Percentiles rank a stretch among this genome's conserved stretches.
Evolutionary conservation across 352 stramenopile genomes (phyloP).

Genomic region (Globisporangium sylvaticum): DNA sequence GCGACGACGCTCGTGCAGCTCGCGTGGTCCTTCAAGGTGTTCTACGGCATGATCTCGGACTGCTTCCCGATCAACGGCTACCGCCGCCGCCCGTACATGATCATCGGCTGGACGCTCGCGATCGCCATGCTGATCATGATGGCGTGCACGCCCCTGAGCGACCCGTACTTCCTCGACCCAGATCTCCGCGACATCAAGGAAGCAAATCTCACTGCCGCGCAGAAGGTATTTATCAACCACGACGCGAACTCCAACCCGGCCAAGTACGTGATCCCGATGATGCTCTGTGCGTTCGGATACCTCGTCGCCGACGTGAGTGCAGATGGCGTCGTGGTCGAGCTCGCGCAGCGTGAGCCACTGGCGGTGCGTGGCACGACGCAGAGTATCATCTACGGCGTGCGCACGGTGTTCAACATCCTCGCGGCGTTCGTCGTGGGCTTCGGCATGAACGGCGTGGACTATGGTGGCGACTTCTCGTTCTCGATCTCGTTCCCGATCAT

Average conservation of each 20-base stretch:
- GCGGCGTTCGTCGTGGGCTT: conserved; percentile 30
- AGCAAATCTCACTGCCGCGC: conserved; percentile 21
- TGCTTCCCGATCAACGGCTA: conserved; percentile 42
- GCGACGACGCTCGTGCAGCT: conserved; percentile 20
- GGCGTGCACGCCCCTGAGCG: conserved; percentile 30
- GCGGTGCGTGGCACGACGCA: conserved; percentile 29
- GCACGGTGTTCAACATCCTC: conserved; percentile 33
- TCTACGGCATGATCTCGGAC: conserved; percentile 59
- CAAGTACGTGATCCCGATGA: conserved; percentile 32
- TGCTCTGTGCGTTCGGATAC: conserved; percentile 38
- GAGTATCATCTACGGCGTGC: conserved; percentile 38
- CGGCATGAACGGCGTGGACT: conserved; percentile 30
- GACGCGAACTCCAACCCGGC: conserved; percentile 19
- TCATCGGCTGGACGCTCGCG: conserved; percentile 40
- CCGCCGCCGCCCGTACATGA: conserved; percentile 28
- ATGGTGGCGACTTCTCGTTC: conserved; percentile 34
- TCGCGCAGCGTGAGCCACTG: conserved; percentile 36
- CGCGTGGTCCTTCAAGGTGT: conserved; percentile 62
- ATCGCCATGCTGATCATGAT: conserved; percentile 48
- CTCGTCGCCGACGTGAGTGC: conserved; percentile 35
- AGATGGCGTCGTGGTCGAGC: conserved; percentile 39
- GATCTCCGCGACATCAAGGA: conserved; percentile 24
- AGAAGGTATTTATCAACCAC: conserved; percentile 27
- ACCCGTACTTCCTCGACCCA: conserved; percentile 58
- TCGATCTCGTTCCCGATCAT: conserved; percentile 23